phyloP scores from a whole-genome alignment of 345 rosid species.

The Chamaenerion angustifolium region DNA sequence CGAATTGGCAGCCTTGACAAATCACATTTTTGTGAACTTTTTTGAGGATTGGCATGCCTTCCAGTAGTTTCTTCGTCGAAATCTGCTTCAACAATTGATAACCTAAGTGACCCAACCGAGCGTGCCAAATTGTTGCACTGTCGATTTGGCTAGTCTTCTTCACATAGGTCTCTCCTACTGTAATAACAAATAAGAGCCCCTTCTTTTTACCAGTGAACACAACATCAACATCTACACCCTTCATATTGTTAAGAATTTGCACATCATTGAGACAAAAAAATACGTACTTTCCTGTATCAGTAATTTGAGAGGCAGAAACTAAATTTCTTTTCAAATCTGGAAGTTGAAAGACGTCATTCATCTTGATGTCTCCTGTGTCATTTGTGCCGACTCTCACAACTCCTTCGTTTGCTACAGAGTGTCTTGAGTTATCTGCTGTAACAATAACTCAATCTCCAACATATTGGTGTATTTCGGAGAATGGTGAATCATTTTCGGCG shows the following conservation, averaged over 20 bases:
- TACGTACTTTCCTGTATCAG: constrained; percentile 6
- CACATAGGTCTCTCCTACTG: no score
- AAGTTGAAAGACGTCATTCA: constrained; percentile 1
- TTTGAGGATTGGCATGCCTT: no score
- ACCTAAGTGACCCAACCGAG: no score
- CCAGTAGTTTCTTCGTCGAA: no score
- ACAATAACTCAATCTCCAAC: not conserved
- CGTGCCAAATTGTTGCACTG: no score
- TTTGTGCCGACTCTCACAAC: not conserved
- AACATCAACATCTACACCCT: constrained; percentile 4
- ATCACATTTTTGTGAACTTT: no score
- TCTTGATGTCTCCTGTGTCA: not conserved
- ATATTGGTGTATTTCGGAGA: not conserved
- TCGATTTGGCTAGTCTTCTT: no score
- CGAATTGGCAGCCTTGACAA: constrained; percentile 8
- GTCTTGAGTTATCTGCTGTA: constrained; percentile 5
- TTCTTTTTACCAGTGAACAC: no score
- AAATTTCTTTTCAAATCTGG: constrained; percentile 6
- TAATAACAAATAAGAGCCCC: no score
- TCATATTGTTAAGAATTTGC: constrained; percentile 6
- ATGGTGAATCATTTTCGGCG: not conserved
- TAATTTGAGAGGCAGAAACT: constrained; percentile 5
- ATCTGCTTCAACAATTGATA: no score
- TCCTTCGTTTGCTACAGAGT: constrained; percentile 2
- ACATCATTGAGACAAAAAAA: constrained; percentile 8